Evolutionary conservation across 257 asterid species (phyloP), one percentile per base, ranked within the genome.

Genomic region (Anisodus acutangulus): DNA sequence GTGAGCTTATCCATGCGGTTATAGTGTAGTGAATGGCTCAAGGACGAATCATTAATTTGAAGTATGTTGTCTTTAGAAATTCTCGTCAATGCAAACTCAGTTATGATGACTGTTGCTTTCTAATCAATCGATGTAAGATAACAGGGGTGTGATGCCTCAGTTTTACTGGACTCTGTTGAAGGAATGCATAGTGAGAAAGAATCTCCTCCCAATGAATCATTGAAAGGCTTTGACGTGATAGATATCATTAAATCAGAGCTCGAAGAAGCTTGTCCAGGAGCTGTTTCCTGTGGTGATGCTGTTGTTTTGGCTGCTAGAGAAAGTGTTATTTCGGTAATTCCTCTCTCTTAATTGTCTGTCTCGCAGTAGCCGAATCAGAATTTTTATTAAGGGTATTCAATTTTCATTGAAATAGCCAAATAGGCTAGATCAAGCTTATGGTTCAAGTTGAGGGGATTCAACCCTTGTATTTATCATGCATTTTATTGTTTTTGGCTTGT

Each of bases 131-230:
- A 54, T 82, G 82, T 26, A 4, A 53, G 51, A 78, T 53, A 53
- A 53, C 74, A 94, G 98, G 98, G 97, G 0, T 94, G 98, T 80
- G 99, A 95, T 71, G 99, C 93, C 43, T 93, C 99, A 9, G 82
- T 95, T 78, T 83, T 95, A 83, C 88, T 95, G 89, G 97, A 94
- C 51, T 41, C 93, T 8, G 85, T 68, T 58, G 90, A 89, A 53
- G 92, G 87, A 63, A 81, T 85, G 6, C 83, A 76, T 17, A 90
- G 91, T 39, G 98, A 95, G 90, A 91, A 95, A 83, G 85, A 88
- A 1, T 79, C 93, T 39, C 82, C 69, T 16, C 97, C 97, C 0
- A 95, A 95, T 64, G 80, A 83, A 82, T 88, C 93, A 63, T 59
- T 93, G 5, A 92, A 78, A 84, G 94, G 95, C 35, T 93, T 49